Conservation (phyloP, 441 rosid genomes). For the Kokia cookei region DNA sequence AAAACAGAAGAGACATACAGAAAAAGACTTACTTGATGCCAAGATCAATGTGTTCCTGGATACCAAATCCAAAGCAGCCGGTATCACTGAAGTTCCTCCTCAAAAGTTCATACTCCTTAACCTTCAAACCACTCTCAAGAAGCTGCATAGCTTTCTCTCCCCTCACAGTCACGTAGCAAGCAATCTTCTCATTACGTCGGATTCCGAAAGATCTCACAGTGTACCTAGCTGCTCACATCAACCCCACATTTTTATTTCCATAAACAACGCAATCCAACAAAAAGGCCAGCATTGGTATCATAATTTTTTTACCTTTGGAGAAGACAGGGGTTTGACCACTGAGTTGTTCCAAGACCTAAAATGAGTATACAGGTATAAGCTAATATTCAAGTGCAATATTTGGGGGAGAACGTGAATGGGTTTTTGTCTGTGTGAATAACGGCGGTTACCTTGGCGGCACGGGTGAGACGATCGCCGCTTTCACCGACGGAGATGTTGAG, state of each 20-base stretch:
- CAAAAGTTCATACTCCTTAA: slow-evolving; percentile 83
- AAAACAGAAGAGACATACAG: too few relatives aligned
- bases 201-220: slow-evolving; percentile 93
- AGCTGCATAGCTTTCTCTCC: slow-evolving; percentile 75
- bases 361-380: background rate
- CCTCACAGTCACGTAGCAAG: slow-evolving; percentile 77
- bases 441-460: slow-evolving; percentile 66
- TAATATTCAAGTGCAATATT: background rate
- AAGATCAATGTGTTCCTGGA: slow-evolving; percentile 91
- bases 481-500: slow-evolving; percentile 92
- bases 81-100: slow-evolving; percentile 90
- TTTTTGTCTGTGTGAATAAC: background rate
- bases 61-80: slow-evolving; percentile 91
- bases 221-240: slow-evolving; percentile 60
- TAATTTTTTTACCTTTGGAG: slow-evolving; percentile 57
- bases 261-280: background rate
- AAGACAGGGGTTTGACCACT: slow-evolving; percentile 83
- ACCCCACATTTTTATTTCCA: background rate
- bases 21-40: slow-evolving; percentile 59
- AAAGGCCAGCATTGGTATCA: background rate
- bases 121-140: slow-evolving; percentile 80
- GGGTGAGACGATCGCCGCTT: slow-evolving; percentile 93
- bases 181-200: slow-evolving; percentile 92
- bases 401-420: background rate
- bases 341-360: slow-evolving; percentile 68